These are phyloP conservation scores for Byssothecium circinans DNA, from an alignment of 2,329 filamentous ascomycete genomes.

Conservation along the genomic window DNA sequence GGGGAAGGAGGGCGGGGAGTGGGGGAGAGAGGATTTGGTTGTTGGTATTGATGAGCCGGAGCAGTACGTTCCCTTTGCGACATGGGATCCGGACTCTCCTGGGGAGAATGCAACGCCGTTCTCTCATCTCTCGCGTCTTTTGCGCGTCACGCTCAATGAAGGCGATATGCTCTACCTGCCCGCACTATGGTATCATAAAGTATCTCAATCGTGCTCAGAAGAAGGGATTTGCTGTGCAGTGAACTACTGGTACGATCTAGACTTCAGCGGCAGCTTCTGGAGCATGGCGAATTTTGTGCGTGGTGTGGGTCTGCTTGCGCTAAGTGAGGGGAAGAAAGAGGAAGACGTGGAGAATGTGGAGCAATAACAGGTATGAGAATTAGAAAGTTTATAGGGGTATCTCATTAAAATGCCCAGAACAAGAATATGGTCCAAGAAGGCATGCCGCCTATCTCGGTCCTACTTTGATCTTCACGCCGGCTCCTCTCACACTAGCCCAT, in stretches of 20 bases:
- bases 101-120: slow-evolving; percentile 53
- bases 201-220: slow-evolving; percentile 67
- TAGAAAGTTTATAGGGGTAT: slow-evolving; percentile 24
- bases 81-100: slow-evolving; percentile 72
- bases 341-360: background rate
- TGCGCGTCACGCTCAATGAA: slow-evolving; percentile 68
- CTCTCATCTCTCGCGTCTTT: slow-evolving; percentile 60
- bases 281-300: slow-evolving; percentile 58
- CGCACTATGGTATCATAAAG: slow-evolving; percentile 81
- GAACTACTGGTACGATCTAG: slow-evolving; percentile 88
- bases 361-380: background rate
- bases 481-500: slow-evolving; percentile 66
- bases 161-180: slow-evolving; percentile 84
- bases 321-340: slow-evolving; percentile 5
- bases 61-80: slow-evolving; percentile 66
- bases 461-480: slow-evolving; percentile 46
- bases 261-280: slow-evolving; percentile 71
- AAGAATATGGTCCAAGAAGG: no score
- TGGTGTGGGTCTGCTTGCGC: slow-evolving; percentile 28
- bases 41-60: slow-evolving; percentile 36
- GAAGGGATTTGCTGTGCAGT: slow-evolving; percentile 76
- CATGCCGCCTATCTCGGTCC: slow-evolving; percentile 6
- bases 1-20: background rate
- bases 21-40: slow-evolving; percentile 23
- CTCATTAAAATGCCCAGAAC: slow-evolving; percentile 20